Base-by-base conservation (phyloP, 768 basidiomycete species). In the Zangia roseola region DNA sequence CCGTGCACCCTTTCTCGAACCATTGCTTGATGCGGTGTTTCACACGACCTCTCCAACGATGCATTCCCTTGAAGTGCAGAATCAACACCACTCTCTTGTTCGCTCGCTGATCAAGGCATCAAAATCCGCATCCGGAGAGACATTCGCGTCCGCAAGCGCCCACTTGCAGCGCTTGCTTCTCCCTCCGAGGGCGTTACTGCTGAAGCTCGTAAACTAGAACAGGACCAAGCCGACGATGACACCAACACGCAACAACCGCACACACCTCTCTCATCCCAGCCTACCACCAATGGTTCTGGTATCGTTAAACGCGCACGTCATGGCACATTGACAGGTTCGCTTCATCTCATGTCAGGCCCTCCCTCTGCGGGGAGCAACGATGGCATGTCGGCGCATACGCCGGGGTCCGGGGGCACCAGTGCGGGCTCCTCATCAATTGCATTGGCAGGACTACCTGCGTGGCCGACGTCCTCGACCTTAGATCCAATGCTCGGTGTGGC, bases 51-150 rank as follows among this genome's bases (percentile, higher is more conserved):
- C 34, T n/a, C n/a, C n/a, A n/a, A n/a, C n/a, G n/a, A 41, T 45
- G 19, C 49, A 30, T 38, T 45, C 28, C 34, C 16, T 39, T 35
- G 42, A 34, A 37, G 10, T 25, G 4, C 19, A 93, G 93, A 93
- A 69, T 93, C 91, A 5, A 94, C 93, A 0, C 83, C 86, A 4
- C 77, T 95, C 1, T 94, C 93, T 2, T 90, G 86, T 56, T 89
- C 90, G 0, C 80, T 94, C 46, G 91, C 92, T n/a, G 92, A 94
- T 62, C 93, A 94, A 69, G 93, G 93, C 20, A 92, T 94, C 70
- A 95, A 94, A 70, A 94, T 95, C 45, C 84, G 92, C 25, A 94
- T 94, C 45, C 81, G 93, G 30, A 94, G 94, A 67, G 91, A 94
- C 50, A 91, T 93, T 30, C 83, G 91, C 1, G 84, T 88, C 21